These are phyloP conservation scores for Purshia tridentata DNA, from an alignment of 306 rosid genomes.

Conservation along the genomic window DNA sequence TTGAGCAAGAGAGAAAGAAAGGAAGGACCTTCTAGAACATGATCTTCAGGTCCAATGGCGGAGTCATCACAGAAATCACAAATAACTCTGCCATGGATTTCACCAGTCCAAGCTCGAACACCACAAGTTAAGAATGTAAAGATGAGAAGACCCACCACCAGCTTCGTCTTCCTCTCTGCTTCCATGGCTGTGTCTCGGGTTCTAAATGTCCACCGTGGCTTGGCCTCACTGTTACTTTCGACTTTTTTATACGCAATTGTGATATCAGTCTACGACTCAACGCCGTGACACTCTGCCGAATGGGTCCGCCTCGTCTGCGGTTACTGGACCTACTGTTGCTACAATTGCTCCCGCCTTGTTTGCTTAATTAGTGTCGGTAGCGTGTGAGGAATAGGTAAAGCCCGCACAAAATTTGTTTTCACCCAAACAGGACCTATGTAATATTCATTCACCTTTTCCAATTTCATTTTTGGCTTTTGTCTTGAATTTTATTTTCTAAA, in stretches of 20 bases:
- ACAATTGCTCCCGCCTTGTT: constrained; percentile 27
- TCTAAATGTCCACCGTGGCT: constrained; percentile 38
- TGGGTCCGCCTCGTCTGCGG: not conserved
- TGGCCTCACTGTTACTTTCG: constrained; percentile 3
- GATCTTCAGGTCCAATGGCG: constrained; percentile 87
- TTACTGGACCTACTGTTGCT: not conserved
- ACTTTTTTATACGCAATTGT: not conserved
- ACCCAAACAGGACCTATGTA: not conserved
- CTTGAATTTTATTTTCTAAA: no score
- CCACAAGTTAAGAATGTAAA: constrained; percentile 32
- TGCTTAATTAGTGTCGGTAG: not conserved
- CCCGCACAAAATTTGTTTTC: not conserved
- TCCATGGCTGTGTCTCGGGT: constrained; percentile 40
- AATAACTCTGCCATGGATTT: constrained; percentile 89
- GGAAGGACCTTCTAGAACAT: constrained; percentile 69
- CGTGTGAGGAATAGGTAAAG: constrained; percentile 1
- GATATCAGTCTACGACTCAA: not conserved
- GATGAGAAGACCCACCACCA: constrained; percentile 37
- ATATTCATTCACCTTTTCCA: no score
- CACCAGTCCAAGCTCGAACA: constrained; percentile 87
- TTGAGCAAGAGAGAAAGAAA: constrained; percentile 16
- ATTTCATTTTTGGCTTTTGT: no score
- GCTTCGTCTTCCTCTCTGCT: constrained; percentile 28
- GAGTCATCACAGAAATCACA: constrained; percentile 94
- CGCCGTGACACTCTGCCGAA: not conserved